Evolutionary conservation across 805 yeast genomes (phyloP), one percentile per base, ranked within the genome.

Genomic region (Blastobotrys robertii): DNA sequence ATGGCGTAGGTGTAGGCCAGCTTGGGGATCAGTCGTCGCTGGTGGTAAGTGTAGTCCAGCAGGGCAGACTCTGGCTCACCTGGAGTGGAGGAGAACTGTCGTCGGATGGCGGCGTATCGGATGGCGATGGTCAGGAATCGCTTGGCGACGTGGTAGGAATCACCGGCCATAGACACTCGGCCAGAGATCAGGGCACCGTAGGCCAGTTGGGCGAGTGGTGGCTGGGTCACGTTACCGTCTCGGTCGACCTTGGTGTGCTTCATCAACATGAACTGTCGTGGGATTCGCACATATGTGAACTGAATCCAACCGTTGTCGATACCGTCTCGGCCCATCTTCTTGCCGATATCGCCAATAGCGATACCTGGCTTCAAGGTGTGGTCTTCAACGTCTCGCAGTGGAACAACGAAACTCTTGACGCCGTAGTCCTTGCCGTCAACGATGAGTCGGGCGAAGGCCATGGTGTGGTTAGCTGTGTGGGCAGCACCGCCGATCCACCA

Each of bases 401-500:
- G 97, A 12, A 88, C 96, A 28, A 88, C 83, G 66, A 88, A 88
- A 8, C 88, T 83, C 65, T 84, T 85, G 44, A 88, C 95, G 38
- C 97, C 97, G 60, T 86, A 79, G 63, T 88, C 97, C 62, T 82
- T 76, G 30, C 84, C 90, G 37, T 80, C 69, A 28, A 85, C 86
- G 41, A 84, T 74, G 48, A 88, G 70, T 47, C 97, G 72, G 3
- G 96, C 96, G 61, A 79, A 88, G 19, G 77, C 82, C n/a, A 80
- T 77, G 16, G 85, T 70, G 65, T 88, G 96, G 25, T 88, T 85
- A 4, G 96, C 85, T 14, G 94, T 80, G 63, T 85, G 94, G 8
- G 96, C 96, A 34, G 96, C 96, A 54, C 97, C 97, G 38, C 97
- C 97, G 56, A 88, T 88, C 97, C 97, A 88, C 96, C 97, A 88